Evolutionary conservation across 139 green algal genomes (phyloP).

Genomic region (Trebouxia sp.): DNA sequence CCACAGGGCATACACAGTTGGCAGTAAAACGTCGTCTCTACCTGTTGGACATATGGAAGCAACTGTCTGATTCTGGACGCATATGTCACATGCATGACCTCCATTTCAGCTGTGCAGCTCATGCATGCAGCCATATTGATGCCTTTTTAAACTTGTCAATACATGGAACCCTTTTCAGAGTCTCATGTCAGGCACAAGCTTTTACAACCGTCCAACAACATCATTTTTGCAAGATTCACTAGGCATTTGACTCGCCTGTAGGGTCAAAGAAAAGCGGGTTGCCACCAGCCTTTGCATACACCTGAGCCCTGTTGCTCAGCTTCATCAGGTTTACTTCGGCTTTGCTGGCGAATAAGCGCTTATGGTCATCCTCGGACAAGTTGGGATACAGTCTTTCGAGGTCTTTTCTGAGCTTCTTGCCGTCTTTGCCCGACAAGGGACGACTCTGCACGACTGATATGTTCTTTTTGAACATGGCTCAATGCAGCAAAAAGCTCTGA

Average conservation of each 20-base stretch:
- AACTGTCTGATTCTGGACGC: not conserved
- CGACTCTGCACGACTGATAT: constrained; percentile 12
- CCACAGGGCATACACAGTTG: constrained; percentile 42
- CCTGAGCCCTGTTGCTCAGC: constrained; percentile 7
- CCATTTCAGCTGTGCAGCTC: not conserved
- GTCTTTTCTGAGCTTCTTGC: constrained; percentile 19
- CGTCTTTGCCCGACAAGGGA: constrained; percentile 9
- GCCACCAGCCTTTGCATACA: not conserved
- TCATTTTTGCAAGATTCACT: too few relatives aligned
- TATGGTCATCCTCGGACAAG: constrained; percentile 7
- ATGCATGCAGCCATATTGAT: too few relatives aligned
- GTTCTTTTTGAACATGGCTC: constrained; percentile 24
- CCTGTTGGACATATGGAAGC: not conserved
- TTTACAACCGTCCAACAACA: too few relatives aligned
- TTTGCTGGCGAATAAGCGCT: not conserved
- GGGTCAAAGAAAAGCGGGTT: constrained; percentile 43
- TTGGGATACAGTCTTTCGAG: not conserved
- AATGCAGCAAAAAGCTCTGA: too few relatives aligned
- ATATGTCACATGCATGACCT: not conserved
- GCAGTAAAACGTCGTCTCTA: constrained; percentile 30
- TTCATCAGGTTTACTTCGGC: not conserved
- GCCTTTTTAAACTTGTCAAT: too few relatives aligned
- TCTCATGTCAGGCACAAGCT: too few relatives aligned
- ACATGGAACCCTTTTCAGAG: too few relatives aligned
- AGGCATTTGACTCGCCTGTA: not conserved